These are phyloP conservation scores for Cyberlindnera saturnus DNA, from an alignment of 805 yeast genomes.

Conservation along the genomic window DNA sequence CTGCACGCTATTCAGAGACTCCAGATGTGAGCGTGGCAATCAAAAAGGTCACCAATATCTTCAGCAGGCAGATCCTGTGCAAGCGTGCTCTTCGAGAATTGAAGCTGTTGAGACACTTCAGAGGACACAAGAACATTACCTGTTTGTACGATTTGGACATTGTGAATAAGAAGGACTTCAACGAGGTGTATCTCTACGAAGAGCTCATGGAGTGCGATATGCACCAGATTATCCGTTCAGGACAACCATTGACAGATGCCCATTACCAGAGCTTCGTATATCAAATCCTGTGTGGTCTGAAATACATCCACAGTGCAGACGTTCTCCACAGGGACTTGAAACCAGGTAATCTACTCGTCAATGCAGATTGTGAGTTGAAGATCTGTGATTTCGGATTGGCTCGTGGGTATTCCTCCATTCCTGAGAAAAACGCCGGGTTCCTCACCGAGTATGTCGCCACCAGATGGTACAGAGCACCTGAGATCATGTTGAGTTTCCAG, in stretches of 20 bases:
- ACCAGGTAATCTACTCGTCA: conserved; percentile 88
- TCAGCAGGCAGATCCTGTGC: conserved; percentile 83
- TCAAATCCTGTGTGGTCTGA: conserved; percentile 86
- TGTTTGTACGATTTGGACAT: conserved; percentile 93
- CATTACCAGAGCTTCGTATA: conserved; percentile 92
- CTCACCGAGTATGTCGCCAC: conserved; percentile 97
- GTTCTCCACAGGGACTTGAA: conserved; percentile 91
- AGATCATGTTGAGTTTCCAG: conserved; percentile 90
- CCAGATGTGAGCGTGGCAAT: conserved; percentile 86
- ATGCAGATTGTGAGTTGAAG: conserved; percentile 94
- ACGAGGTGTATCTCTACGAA: conserved; percentile 89
- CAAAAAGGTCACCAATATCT: conserved; percentile 92
- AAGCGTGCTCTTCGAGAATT: conserved; percentile 89
- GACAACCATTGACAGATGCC: conserved; percentile 88
- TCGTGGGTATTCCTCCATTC: conserved; percentile 78
- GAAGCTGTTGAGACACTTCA: conserved; percentile 82
- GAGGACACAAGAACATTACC: conserved; percentile 95
- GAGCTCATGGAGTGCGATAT: conserved; percentile 98
- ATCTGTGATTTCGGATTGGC: conserved; percentile 97
- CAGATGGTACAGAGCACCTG: conserved; percentile 98
- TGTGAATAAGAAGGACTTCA: conserved; percentile 64
- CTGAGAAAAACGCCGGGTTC: conserved; percentile 86
- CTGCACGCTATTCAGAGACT: conserved; percentile 74
- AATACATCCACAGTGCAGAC: conserved; percentile 86
- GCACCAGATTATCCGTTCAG: conserved; percentile 94